These are phyloP conservation scores for Coniella lustricola DNA, from an alignment of 2,329 filamentous ascomycete genomes.

Conservation along the genomic window DNA sequence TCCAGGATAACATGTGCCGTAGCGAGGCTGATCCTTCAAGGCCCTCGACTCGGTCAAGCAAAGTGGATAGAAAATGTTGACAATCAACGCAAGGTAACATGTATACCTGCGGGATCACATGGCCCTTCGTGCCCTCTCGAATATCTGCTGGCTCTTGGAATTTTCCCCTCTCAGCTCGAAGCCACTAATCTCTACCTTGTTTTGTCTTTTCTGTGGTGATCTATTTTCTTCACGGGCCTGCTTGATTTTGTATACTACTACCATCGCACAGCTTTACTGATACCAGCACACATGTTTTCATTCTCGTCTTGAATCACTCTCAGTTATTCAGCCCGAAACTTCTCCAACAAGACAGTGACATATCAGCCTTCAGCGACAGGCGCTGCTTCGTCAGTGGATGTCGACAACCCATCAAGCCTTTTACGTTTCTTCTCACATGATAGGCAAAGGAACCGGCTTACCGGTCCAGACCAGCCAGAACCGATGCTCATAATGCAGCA, in stretches of 20 bases:
- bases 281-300: neutral
- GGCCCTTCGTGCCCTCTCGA: neutral
- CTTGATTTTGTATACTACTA: too few relatives aligned
- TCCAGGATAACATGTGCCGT: slow-evolving; percentile 15
- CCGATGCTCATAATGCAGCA: slow-evolving; percentile 16
- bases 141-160: neutral
- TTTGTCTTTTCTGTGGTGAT: neutral
- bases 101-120: neutral
- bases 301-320: slow-evolving; percentile 1
- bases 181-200: neutral
- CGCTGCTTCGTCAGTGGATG: neutral
- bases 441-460: neutral
- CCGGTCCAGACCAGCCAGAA: slow-evolving; percentile 4
- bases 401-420: slow-evolving; percentile 1
- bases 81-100: neutral
- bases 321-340: neutral
- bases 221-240: neutral
- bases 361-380: slow-evolving; percentile 1
- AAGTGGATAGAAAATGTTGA: neutral
- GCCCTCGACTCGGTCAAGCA: slow-evolving; percentile 7
- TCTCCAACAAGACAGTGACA: slow-evolving; percentile 8
- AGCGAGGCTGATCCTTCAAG: slow-evolving; percentile 16
- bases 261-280: neutral
- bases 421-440: neutral
- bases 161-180: neutral